Base-by-base conservation (phyloP, 495 filamentous ascomycete genomes). In the Penicillium steckii region DNA sequence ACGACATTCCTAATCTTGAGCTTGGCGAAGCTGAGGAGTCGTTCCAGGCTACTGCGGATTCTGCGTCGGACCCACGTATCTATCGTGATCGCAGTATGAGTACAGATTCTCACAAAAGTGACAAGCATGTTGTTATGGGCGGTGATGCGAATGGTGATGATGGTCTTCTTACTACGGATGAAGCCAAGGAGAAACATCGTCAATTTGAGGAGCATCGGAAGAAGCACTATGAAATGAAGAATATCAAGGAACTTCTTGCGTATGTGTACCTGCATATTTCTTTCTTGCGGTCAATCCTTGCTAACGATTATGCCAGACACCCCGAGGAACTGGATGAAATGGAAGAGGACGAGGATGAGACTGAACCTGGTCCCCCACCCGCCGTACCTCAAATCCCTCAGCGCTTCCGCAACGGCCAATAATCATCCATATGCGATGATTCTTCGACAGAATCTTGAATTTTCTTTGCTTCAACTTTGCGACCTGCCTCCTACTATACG, bases 201-300 rank as follows among this genome's bases (percentile, higher is more conserved):
- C 80, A 86, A 67, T 98, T 98, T 63, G 92, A 96, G 73, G 78
- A 88, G 73, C 80, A 90, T 77, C 80, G 94, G 67, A 96, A 91
- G 82, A 90, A 83, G 72, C 94, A 98, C 68, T 98, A 98, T 68
- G 95, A 97, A 78, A 97, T 98, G 95, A 91, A 83, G 78, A 87
- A 94, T 64, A 90, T 97, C 19, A 95, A 92, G 56, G 81, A 86
- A 60, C 71, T 97, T 48, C 80, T 98, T 53, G 94, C 91, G 86
- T 88, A 69, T 50, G 81, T 76, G 45, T 7, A 8, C 18, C 4
- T 37, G 4, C 44, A 21, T 40, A 12, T 19, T 26, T 9, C n/a
- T n/a, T n/a, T n/a, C n/a, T n/a, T n/a, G n/a, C n/a, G n/a, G 33
- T 37, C 33, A 37, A 15, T 27, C 4, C 26, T 40, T 33, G 48